Base-by-base conservation (phyloP, 2,329 filamentous ascomycete genomes). In the Ceratocystis cubensis region DNA sequence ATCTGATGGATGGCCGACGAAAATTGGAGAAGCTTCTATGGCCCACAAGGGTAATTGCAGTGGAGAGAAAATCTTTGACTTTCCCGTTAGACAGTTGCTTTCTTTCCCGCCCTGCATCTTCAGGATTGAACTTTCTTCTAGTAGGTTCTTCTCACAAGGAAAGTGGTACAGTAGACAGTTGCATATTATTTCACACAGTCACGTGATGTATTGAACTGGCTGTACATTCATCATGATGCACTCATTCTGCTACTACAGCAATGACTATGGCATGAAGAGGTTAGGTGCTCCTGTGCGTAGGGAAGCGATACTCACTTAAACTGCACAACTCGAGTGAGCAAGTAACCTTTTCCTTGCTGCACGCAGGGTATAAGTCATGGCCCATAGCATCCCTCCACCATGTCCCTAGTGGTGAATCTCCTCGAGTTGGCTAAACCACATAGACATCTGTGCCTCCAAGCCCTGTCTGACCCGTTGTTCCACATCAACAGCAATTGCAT, bases 21-120 rank as follows among this genome's bases (percentile, higher is more conserved):
- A 69, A 68, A 64, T 69, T 70, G 69, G 69, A 70, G 69, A 70
- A 70, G 65, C 65, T 70, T 70, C 69, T 53, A 70, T 41, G 65
- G 65, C 62, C 66, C 68, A 65, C 30, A 41, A 6, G 41, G 46
- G 44, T 28, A 53, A 15, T 53, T 61, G 30, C 15, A 7, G 37
- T 41, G 37, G 30, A 7, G n/a, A 41, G 57, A 25, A 44, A 41
- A 44, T 37, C 33, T 37, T 53, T 53, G 48, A 53, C 48, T 25
- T 53, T 15, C 20, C 46, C 48, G 25, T 53, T 53, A 13, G 17
- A 48, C 45, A n/a, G 46, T 50, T 25, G 46, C 46, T 22, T 50
- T n/a, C 17, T 22, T 50, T 50, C 22, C 46, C 22, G 46, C 17
- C 8, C 46, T 48, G 17, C 20, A 8, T n/a, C 20, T 48, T n/a